These are phyloP conservation scores for Rubia tinctorum DNA, from an alignment of 305 asterid genomes.

Conservation along the genomic window DNA sequence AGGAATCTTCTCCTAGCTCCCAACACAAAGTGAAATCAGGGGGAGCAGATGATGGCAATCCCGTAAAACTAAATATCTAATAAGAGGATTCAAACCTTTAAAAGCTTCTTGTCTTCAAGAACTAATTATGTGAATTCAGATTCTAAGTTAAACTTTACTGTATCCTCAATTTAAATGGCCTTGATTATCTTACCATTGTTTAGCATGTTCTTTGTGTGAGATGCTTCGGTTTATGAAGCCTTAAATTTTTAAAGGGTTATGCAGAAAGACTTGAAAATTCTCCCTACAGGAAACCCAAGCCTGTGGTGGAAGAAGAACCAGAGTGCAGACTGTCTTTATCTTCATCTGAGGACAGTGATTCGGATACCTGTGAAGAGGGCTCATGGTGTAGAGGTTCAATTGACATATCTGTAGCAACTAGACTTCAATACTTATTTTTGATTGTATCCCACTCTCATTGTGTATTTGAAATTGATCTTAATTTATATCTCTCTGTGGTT, in stretches of 20 bases:
- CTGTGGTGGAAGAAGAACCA: conserved; percentile 43
- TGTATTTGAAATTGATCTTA: neutral
- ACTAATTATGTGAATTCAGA: conserved; percentile 35
- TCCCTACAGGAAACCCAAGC: conserved; percentile 38
- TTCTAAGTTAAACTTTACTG: conserved; percentile 40
- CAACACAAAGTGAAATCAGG: conserved; percentile 31
- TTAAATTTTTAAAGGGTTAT: conserved; percentile 44
- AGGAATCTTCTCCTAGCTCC: conserved; percentile 31
- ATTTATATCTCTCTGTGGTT: neutral
- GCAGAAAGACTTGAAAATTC: conserved; percentile 35
- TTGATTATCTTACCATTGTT: conserved; percentile 8
- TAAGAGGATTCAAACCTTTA: conserved; percentile 41
- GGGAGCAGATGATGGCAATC: conserved; percentile 37
- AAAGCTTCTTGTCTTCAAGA: conserved; percentile 40
- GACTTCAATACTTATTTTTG: conserved; percentile 1
- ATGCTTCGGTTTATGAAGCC: conserved; percentile 24
- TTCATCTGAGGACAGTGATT: conserved; percentile 40
- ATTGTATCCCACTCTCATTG: neutral
- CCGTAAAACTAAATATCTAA: conserved; percentile 30
- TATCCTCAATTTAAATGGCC: conserved; percentile 45
- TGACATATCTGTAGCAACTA: neutral
- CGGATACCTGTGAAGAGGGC: conserved; percentile 53
- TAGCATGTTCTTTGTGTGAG: conserved; percentile 4
- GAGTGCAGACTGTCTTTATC: conserved; percentile 38
- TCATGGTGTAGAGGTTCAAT: conserved; percentile 50